A percentile compares a stretch with the other conserved stretches of the same genome.
Evolutionary conservation across 176 grass and related monocot genomes (phyloP).

Genomic region (Oryza officinalis): DNA sequence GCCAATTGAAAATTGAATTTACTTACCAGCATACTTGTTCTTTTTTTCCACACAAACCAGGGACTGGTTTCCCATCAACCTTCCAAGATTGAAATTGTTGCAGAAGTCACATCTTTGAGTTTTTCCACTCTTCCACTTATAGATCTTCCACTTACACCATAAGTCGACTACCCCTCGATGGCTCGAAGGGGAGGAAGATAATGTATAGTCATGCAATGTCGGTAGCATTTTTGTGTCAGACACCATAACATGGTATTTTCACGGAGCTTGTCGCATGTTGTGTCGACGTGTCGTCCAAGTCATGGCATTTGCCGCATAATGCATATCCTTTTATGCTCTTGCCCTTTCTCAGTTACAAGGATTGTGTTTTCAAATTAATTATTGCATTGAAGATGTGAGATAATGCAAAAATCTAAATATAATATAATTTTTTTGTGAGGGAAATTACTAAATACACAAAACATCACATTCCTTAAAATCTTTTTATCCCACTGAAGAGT

Average conservation of each 20-base stretch:
- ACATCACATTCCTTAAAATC: not conserved
- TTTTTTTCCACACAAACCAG: not conserved
- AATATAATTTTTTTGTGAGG: not conserved
- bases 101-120: not conserved
- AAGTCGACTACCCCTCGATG: not conserved
- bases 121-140: not conserved
- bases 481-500: not conserved
- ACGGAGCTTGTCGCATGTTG: not conserved
- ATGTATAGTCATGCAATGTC: not conserved
- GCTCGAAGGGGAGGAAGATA: not conserved
- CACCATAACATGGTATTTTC: not conserved
- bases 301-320: not conserved
- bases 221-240: not conserved
- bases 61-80: not conserved
- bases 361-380: not conserved
- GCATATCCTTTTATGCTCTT: not conserved
- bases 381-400: not conserved
- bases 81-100: not conserved
- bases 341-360: not conserved
- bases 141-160: not conserved
- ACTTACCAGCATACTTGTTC: not conserved
- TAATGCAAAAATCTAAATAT: not conserved
- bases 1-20: not conserved
- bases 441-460: not conserved
- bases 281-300: not conserved